Evolutionary conservation across 208 protist species (phyloP), one percentile per base, ranked within the genome.

Genomic region (Leishmania lainsoni): DNA sequence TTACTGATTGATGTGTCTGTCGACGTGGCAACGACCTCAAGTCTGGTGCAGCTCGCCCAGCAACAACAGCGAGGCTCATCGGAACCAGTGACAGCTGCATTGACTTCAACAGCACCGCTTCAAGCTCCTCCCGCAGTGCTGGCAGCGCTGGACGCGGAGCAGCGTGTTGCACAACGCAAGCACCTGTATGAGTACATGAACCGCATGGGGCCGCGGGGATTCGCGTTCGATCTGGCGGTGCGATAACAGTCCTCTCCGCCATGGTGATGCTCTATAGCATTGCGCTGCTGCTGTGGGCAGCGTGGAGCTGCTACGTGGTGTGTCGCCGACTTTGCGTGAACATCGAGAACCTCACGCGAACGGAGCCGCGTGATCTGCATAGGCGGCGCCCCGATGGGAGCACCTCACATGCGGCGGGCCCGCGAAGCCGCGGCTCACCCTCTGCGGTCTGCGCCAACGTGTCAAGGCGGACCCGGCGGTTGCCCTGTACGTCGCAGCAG

Each of bases 1-100:
- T 73, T 88, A 16, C 76, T 94, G 16, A 80, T 89, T 20, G 83
- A 89, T 26, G 10, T 84, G 45, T 65, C 51, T 4, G 63, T 86
- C 22, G 78, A 79, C 42, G 12, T 63, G 9, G 48, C 65, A 6
- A 42, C 79, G 6, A 70, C 83, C n/a, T 32, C 58, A 58, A 32
- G 69, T 14, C 59, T 80, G 49, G 4, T 58, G 2, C 35, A 77
- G 39, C 29, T 79, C 2, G 75, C 51, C 0, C 77, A 68, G 73
- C 63, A 72, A 65, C 78, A 78, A 49, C 65, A 42, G 51, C 72
- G 54, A 29, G 42, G 16, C 16, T 42, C 52, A 52, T 6, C 3
- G 68, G 45, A 8, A 45, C 20, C 12, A 48, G 12, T 14, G 49
- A 45, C 61, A 66, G 59, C 48, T 8, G 39, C 58, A 14, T 6